Base-by-base conservation (phyloP, 257 asterid species). In the Capsicum baccatum region DNA sequence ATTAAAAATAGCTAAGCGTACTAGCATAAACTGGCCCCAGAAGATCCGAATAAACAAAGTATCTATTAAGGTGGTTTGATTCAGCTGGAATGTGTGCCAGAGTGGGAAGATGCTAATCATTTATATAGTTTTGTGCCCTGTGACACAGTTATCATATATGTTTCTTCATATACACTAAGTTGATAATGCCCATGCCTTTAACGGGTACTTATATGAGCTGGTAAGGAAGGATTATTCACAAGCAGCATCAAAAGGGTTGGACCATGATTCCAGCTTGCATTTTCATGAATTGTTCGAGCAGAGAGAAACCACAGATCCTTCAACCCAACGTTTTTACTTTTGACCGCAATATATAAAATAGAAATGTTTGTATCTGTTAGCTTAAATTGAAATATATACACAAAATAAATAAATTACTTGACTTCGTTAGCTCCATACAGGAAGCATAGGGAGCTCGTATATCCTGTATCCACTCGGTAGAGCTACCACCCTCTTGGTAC, bases 101-200 rank as follows among this genome's bases (percentile, higher is more conserved):
- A 68, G 76, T 37, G 37, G 26, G 19, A 37, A 68, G 76, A 68
- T 8, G 76, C 76, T 37, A 68, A 68, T 68, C 26, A 68, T 68
- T 68, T 37, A 37, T 37, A 14, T 37, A 67, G 52, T 39, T 68
- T 17, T 67, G 74, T 1, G 21, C n/a, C 52, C 14, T 12, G 47
- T 67, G 76, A 67, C 76, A 35, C 76, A 7, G 21, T 67, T 7
- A 67, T 67, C 13, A 3, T 14, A 67, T 67, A 67, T 35, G 76
- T 21, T 67, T 21, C 52, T 67, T 66, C 35, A 66, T 66, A 66
- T 14, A 13, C 48, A 66, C 48, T 17, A 33, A 33, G 74, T 67
- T 67, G n/a, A 66, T 35, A 10, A 6, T 13, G 74, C 48, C 74
- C 48, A 12, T 37, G 50, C 76, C 76, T 37, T 12, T 68, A 68